phyloP scores from a whole-genome alignment of 495 filamentous ascomycete genomes.

The Chaetomium cochliodes region DNA sequence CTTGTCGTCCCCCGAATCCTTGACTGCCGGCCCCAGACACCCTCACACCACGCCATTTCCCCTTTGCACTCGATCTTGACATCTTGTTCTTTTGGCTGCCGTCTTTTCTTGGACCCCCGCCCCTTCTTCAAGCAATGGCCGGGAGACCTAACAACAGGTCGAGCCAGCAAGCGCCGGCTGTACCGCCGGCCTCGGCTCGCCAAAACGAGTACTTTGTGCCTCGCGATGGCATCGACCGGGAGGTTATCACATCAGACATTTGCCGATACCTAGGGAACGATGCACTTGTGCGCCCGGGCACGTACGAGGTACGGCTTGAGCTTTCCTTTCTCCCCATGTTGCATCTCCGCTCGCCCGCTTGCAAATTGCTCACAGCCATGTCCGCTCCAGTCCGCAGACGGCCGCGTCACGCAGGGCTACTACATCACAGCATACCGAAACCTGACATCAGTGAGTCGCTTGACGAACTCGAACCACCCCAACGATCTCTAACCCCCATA shows the following conservation, averaged over 20 bases:
- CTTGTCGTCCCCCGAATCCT: neutral
- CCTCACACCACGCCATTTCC: no score
- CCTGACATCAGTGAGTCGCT: slow-evolving; percentile 71
- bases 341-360: slow-evolving; percentile 10
- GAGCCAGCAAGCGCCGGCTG: slow-evolving; percentile 37
- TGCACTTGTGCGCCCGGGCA: slow-evolving; percentile 82
- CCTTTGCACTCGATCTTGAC: neutral
- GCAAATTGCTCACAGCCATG: slow-evolving; percentile 14
- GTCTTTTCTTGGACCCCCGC: neutral
- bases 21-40: neutral
- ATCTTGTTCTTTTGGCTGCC: slow-evolving; percentile 21
- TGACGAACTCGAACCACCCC: neutral
- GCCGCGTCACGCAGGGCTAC: slow-evolving; percentile 65
- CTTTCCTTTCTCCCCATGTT: neutral
- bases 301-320: slow-evolving; percentile 64
- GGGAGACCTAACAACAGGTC: slow-evolving; percentile 40
- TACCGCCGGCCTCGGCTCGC: slow-evolving; percentile 44
- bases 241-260: slow-evolving; percentile 93
- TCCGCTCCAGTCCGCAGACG: slow-evolving; percentile 44
- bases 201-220: slow-evolving; percentile 85
- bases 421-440: slow-evolving; percentile 87
- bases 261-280: slow-evolving; percentile 92
- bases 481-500: neutral
- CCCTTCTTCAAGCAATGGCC: slow-evolving; percentile 28
- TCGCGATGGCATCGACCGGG: slow-evolving; percentile 84